Evolutionary conservation across 768 basidiomycete species (phyloP).

Genomic region (Termitomyces sp.): DNA sequence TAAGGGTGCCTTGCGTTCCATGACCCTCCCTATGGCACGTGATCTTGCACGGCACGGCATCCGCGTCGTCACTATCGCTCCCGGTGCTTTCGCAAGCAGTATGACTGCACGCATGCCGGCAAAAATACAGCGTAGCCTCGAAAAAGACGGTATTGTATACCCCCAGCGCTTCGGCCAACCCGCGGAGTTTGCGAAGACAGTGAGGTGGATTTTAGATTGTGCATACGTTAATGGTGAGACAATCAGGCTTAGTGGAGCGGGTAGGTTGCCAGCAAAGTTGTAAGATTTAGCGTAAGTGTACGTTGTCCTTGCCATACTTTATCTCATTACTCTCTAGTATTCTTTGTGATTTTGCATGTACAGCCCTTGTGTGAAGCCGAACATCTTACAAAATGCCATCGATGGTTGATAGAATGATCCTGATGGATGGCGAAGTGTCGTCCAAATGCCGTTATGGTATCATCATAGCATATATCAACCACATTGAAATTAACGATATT

Average conservation of each 20-base stretch:
- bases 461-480: not conserved
- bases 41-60: slow-evolving; percentile 49
- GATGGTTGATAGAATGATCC: not conserved
- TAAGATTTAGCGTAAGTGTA: not conserved
- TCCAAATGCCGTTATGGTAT: not conserved
- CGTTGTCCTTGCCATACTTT: not conserved
- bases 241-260: slow-evolving; percentile 39
- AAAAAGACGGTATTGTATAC: slow-evolving; percentile 33
- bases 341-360: not conserved
- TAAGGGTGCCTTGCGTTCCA: slow-evolving; percentile 52
- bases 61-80: slow-evolving; percentile 54
- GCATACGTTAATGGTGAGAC: slow-evolving; percentile 55
- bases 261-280: not conserved
- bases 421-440: not conserved
- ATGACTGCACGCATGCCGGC: not conserved
- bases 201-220: slow-evolving; percentile 47
- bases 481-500: not conserved
- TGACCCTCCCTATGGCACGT: slow-evolving; percentile 59
- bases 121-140: slow-evolving; percentile 18
- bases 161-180: slow-evolving; percentile 46
- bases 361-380: not conserved
- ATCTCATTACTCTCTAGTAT: not conserved
- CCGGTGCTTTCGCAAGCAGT: slow-evolving; percentile 41
- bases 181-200: slow-evolving; percentile 46
- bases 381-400: not conserved